Base-by-base conservation (phyloP, 352 stramenopile species). In the Phytophthora citricola region DNA sequence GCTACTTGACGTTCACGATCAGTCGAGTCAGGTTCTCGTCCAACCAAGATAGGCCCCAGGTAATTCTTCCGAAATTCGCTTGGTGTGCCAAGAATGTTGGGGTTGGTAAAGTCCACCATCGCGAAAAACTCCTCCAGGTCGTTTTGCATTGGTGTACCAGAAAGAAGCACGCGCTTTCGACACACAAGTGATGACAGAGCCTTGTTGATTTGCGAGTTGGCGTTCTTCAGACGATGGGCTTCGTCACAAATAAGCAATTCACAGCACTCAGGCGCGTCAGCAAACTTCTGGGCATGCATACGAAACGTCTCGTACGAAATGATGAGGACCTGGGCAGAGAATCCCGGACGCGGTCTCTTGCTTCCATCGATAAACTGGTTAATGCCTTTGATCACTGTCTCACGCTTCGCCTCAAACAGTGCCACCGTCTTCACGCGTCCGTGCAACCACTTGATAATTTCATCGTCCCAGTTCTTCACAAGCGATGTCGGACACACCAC, bases 181-280 rank as follows among this genome's bases (percentile, higher is more conserved):
- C 94, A 98, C 2, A 89, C 76, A 14, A 99, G 59, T 5, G 81
- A 80, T 9, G 87, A 91, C 14, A 95, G 55, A 0, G 87, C 87
- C 27, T 85, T 80, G 59, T 93, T 96, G 62, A 94, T 95, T 73
- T 99, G 89, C 36, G 98, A 99, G 27, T 96, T 97, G 3, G 92
- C 87, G 69, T 99, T 99, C 75, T 99, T 99, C 0, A 99, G 83
- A 40, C 97, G 90, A 85, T 99, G 97, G 0, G 97, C 97, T 91
- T 99, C 98, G 71, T 99, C 98, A 76, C 97, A 99, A 66, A 99
- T 97, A 0, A 99, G 76, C 27, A 99, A 72, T 53, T 99, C 97
- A 61, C 97, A 99, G 29, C 85, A 85, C 6, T 63, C 73, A 40
- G 85, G 85, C 32, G 89, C 83, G 39, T 97, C 95, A 31, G 73